These are phyloP conservation scores for Lipomyces kockii DNA, from an alignment of 805 yeast species.

Conservation along the genomic window DNA sequence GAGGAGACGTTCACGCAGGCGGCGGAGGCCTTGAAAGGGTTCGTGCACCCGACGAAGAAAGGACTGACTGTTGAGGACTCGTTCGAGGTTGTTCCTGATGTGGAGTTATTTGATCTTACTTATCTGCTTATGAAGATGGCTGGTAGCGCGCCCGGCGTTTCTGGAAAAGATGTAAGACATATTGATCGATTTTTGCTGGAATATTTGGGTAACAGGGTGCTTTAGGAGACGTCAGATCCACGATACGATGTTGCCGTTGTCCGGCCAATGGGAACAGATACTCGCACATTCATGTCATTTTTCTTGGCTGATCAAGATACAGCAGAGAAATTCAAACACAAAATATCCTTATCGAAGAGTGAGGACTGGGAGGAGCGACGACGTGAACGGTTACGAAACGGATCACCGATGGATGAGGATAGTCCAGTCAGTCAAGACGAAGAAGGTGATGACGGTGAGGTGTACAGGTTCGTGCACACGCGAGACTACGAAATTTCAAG, in stretches of 20 bases:
- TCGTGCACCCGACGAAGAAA: constrained; percentile 81
- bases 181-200: constrained; percentile 47
- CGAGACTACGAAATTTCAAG: constrained; percentile 81
- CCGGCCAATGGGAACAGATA: constrained; percentile 70
- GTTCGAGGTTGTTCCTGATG: constrained; percentile 87
- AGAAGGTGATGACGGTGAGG: constrained; percentile 50
- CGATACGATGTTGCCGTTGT: constrained; percentile 56
- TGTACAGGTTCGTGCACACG: constrained; percentile 62
- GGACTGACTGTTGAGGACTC: constrained; percentile 72
- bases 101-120: constrained; percentile 83
- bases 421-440: constrained; percentile 49
- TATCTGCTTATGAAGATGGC: constrained; percentile 67
- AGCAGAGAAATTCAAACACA: constrained; percentile 45
- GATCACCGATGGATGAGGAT: constrained; percentile 53
- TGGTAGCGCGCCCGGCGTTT: constrained; percentile 51
- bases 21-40: constrained; percentile 47
- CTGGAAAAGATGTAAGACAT: constrained; percentile 50
- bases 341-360: constrained; percentile 17
- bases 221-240: constrained; percentile 40
- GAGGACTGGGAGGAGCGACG: constrained; percentile 38
- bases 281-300: constrained; percentile 78
- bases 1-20: constrained; percentile 78
- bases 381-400: constrained; percentile 52
- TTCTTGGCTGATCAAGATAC: constrained; percentile 56
- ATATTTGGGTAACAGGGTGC: constrained; percentile 26